Percentiles rank a stretch among this genome's conserved stretches.
Conservation (phyloP, 2,329 filamentous ascomycete genomes). For the Setomelanomma holmii region DNA sequence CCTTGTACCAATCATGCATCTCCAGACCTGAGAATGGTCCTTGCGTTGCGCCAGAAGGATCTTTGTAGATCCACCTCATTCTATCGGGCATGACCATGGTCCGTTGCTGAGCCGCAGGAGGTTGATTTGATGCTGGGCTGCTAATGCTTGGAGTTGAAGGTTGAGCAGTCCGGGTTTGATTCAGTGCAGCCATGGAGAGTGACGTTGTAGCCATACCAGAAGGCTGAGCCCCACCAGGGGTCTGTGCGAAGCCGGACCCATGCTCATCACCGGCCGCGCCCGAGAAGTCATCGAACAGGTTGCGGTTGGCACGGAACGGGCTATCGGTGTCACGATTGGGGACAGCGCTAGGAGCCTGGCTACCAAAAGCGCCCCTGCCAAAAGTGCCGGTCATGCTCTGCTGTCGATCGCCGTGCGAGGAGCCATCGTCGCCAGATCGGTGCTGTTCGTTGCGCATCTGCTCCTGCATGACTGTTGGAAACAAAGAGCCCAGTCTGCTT, state of each 20-base stretch:
- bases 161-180: conserved; percentile 43
- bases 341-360: conserved; percentile 34
- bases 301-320: conserved; percentile 48
- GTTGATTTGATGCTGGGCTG: conserved; percentile 68
- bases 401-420: conserved; percentile 47
- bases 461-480: conserved; percentile 87
- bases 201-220: conserved; percentile 37
- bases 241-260: conserved; percentile 31
- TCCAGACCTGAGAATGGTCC: conserved; percentile 95
- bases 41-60: conserved; percentile 90
- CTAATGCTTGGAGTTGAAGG: conserved; percentile 47
- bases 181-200: conserved; percentile 41
- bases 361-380: conserved; percentile 65
- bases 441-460: conserved; percentile 73
- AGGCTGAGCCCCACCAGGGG: conserved; percentile 28
- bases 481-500: conserved; percentile 86
- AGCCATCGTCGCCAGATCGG: conserved; percentile 64
- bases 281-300: conserved; percentile 49
- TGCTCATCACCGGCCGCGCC: conserved; percentile 38
- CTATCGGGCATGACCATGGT: conserved; percentile 99
- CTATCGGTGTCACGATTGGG: conserved; percentile 50
- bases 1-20: conserved; percentile 99
- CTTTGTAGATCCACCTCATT: conserved; percentile 98
- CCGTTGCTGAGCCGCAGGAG: conserved; percentile 73
- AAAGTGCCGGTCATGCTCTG: conserved; percentile 68